Percentiles rank a stretch among this genome's conserved stretches.
Conservation (phyloP, 1,139 yeast species). For the Starmera stellimalicola region DNA sequence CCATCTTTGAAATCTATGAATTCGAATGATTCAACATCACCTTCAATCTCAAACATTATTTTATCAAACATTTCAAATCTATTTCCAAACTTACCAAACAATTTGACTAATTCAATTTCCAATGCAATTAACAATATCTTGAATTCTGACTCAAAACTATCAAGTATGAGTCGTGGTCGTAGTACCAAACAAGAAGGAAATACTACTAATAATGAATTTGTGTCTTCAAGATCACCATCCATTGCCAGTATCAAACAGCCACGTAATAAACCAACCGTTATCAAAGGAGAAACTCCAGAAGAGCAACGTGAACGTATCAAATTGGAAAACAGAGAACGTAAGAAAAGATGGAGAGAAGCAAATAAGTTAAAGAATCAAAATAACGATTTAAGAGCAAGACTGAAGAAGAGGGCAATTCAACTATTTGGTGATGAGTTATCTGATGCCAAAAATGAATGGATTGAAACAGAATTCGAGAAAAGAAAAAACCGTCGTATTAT, state of each 20-base stretch:
- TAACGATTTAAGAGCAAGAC: slow-evolving; percentile 73
- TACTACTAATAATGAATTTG: slow-evolving; percentile 6
- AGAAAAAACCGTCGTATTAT: slow-evolving; percentile 52
- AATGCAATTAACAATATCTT: slow-evolving; percentile 21
- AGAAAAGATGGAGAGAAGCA: slow-evolving; percentile 84
- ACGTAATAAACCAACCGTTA: slow-evolving; percentile 4
- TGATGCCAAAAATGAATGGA: slow-evolving; percentile 60
- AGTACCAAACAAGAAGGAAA: slow-evolving; percentile 14
- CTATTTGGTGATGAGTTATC: slow-evolving; percentile 57
- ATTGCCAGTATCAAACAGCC: not conserved
- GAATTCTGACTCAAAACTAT: slow-evolving; percentile 3
- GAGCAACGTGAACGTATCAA: slow-evolving; percentile 50
- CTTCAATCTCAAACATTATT: slow-evolving; percentile 21
- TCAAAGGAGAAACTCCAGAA: slow-evolving; percentile 18
- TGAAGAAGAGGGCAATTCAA: slow-evolving; percentile 58
- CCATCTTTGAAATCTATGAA: slow-evolving; percentile 1
- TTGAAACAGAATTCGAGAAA: slow-evolving; percentile 59
- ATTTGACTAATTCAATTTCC: slow-evolving; percentile 20
- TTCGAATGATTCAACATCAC: slow-evolving; percentile 15
- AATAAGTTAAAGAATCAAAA: slow-evolving; percentile 79
- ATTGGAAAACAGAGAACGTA: slow-evolving; percentile 72
- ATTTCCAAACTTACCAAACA: slow-evolving; percentile 20
- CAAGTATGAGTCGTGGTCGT: slow-evolving; percentile 5
- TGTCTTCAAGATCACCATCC: not conserved
- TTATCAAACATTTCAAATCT: slow-evolving; percentile 13